Percentiles rank a stretch among this genome's conserved stretches.
phyloP scores from a whole-genome alignment of 139 green algal species.

The Chlamydomonas urium region DNA sequence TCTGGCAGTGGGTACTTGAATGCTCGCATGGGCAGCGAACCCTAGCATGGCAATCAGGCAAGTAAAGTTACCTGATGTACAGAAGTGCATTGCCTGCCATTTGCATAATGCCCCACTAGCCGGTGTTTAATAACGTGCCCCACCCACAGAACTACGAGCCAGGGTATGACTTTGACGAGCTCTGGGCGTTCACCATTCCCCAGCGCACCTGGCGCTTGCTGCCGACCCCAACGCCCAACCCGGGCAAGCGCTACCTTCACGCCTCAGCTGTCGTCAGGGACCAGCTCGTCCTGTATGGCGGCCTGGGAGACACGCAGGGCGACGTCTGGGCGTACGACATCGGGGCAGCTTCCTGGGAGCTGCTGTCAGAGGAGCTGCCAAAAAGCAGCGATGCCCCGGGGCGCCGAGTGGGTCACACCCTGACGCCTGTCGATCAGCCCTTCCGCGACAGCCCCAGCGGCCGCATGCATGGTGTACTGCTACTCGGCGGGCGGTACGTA shows the following conservation, averaged over 20 bases:
- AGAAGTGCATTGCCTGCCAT: too few relatives aligned
- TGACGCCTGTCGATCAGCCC: constrained; percentile 1
- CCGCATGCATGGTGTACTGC: constrained; percentile 1
- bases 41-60: too few relatives aligned
- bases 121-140: too few relatives aligned
- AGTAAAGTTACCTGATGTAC: too few relatives aligned
- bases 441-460: neutral
- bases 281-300: constrained; percentile 28
- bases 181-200: neutral
- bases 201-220: neutral
- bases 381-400: constrained; percentile 7
- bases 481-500: constrained; percentile 8
- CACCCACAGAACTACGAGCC: constrained; percentile 18
- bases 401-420: constrained; percentile 1
- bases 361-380: constrained; percentile 12
- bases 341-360: neutral
- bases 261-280: neutral
- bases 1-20: too few relatives aligned
- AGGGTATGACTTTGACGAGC: constrained; percentile 17
- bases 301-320: constrained; percentile 21
- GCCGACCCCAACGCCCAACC: neutral
- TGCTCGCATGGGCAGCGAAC: too few relatives aligned
- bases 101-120: too few relatives aligned
- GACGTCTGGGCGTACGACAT: constrained; percentile 31
- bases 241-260: constrained; percentile 17